Percentiles rank a stretch among this genome's conserved stretches.
Evolutionary conservation across 2,329 filamentous ascomycete genomes (phyloP).

Genomic region (Graphium sp.): DNA sequence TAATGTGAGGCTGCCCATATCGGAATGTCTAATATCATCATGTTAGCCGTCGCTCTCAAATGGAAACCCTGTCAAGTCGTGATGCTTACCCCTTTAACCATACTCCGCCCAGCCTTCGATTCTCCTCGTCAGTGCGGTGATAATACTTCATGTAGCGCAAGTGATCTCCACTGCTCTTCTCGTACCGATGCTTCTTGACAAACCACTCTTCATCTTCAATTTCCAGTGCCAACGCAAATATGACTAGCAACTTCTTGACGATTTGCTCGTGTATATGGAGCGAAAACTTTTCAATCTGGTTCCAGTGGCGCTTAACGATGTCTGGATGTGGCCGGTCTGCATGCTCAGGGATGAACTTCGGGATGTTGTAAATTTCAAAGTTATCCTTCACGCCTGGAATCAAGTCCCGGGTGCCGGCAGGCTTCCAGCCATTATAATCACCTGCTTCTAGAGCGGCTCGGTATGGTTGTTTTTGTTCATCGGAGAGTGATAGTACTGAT

Average conservation of each 20-base stretch:
- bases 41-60: not conserved
- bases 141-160: slow-evolving; percentile 43
- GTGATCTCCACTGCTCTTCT: slow-evolving; percentile 35
- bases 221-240: slow-evolving; percentile 41
- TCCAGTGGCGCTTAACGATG: slow-evolving; percentile 26
- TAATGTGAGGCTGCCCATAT: slow-evolving; percentile 32
- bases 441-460: slow-evolving; percentile 29
- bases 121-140: slow-evolving; percentile 23
- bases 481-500: slow-evolving; percentile 36
- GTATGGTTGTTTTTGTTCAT: slow-evolving; percentile 42
- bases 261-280: slow-evolving; percentile 25
- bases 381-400: slow-evolving; percentile 23
- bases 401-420: slow-evolving; percentile 19
- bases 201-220: slow-evolving; percentile 39
- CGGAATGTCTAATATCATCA: slow-evolving; percentile 21
- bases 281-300: slow-evolving; percentile 37
- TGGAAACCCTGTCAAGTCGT: not conserved
- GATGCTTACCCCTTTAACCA: slow-evolving; percentile 14
- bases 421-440: slow-evolving; percentile 40
- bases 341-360: slow-evolving; percentile 28
- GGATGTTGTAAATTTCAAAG: slow-evolving; percentile 21
- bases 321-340: slow-evolving; percentile 22
- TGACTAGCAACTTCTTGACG: slow-evolving; percentile 31
- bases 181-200: slow-evolving; percentile 34
- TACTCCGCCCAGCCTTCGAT: slow-evolving; percentile 19